Evolutionary conservation across 1,284 basidiomycete genomes (phyloP), one percentile per base, ranked within the genome.

Genomic region (Puccinia hordei): DNA sequence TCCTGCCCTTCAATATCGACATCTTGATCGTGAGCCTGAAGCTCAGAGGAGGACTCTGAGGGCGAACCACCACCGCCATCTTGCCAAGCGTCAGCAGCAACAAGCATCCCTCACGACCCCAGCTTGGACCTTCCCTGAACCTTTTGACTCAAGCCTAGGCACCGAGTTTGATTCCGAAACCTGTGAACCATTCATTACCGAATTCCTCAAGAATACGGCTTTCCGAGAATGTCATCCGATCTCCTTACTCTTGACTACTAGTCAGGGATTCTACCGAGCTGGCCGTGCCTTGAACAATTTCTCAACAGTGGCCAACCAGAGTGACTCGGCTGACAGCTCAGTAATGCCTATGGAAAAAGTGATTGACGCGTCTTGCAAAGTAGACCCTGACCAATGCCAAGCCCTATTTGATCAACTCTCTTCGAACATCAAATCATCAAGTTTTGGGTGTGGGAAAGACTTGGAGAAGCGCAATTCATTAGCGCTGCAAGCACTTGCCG

Each of bases 101-200:
- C 17, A 5, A 63, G 27, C 13, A 30, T 59, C 57, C 30, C 10
- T 27, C 30, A 30, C 65, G 33, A 22, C 35, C 4, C 1, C 46
- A 30, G 24, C 71, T 44, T 38, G 51, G 4, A 17, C 15, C 35
- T 73, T 73, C 30, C 73, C 73, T 44, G 24, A 46, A 61, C 73
- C 73, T 24, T 75, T 75, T 24, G 73, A 75, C 19, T 38, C 73
- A 0, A 75, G 73, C 41, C 33, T 75, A 24, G 73, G 73, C 22
- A 33, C 35, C 12, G 51, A 59, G 38, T 75, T 75, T 75, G 51
- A 57, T 8, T 59, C 55, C 9, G 41, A 46, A 22, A 75, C 57
- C 8, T 75, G 73, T 57, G 53, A 24, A 44, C 33, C 73, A 63
- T 75, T 75, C 57, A 75, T 75, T 13, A 6, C 24, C 6, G 3